Base-by-base conservation (phyloP, 805 yeast species). In the Brettanomyces naardenensis region DNA sequence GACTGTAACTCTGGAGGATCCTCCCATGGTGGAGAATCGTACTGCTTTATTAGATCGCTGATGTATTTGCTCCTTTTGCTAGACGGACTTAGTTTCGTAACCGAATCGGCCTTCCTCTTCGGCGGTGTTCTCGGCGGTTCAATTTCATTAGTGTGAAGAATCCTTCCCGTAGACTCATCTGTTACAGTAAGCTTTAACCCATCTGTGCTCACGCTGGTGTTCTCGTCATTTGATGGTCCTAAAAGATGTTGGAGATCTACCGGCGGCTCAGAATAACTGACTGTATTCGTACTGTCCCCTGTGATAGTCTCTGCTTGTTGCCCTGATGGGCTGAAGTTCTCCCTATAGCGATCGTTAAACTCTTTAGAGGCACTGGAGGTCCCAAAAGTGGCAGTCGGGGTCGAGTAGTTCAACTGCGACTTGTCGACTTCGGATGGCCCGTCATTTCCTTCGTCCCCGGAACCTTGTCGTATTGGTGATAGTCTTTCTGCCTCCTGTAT, bases 1-100 rank as follows among this genome's bases (percentile, higher is more conserved):
- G 58, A 54, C 37, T 50, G 45, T 21, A 57, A 39, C 10, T 43
- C 44, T 1, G 62, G 62, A 2, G 62, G 61, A 13, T 49, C 56
- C 21, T 53, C 57, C 44, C 58, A 54, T 4, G 62, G 62, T 28
- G 63, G 60, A 4, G 63, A 58, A 22, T 58, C 62, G 35, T 58
- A 58, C 18, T 47, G 47, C 14, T 35, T 38, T 3, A 41, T 28
- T n/a, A 48, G 22, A 13, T 44, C 44, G 15, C 36, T 33, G 14
- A 48, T 37, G n/a, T 22, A 35, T 29, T 38, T 44, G 17, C 33
- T 23, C 26, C 26, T 23, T 38, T 32, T 33, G 37, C 33, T 7
- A 25, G 11, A 6, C 32, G 22, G 9, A 39, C 40, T 10, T 13
- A 17, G 13, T 13, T 34, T 9, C 23, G 32, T 35, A 3, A 14